These are phyloP conservation scores for Betula pendula DNA, from an alignment of 306 rosid genomes.

Conservation along the genomic window DNA sequence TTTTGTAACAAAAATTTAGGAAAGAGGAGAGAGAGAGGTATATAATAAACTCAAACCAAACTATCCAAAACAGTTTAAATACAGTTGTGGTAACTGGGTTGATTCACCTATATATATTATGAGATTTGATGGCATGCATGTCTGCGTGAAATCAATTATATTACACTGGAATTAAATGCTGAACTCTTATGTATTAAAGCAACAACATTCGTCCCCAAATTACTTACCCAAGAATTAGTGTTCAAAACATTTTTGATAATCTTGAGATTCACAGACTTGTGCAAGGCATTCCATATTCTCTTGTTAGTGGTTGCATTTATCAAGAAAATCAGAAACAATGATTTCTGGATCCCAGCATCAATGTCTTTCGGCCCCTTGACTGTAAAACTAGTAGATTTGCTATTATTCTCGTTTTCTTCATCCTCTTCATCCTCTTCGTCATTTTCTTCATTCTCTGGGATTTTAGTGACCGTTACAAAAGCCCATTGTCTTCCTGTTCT, in stretches of 20 bases:
- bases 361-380: conserved; percentile 37
- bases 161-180: not conserved
- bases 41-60: too few relatives aligned
- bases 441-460: conserved; percentile 28
- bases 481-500: conserved; percentile 55
- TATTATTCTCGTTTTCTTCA: not conserved
- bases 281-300: conserved; percentile 62
- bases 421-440: not conserved
- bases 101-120: too few relatives aligned
- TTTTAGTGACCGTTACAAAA: conserved; percentile 39
- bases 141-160: too few relatives aligned
- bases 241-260: conserved; percentile 41
- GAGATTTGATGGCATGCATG: not conserved
- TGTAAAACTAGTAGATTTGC: conserved; percentile 41
- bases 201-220: too few relatives aligned
- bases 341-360: conserved; percentile 21
- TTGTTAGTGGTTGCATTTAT: conserved; percentile 44
- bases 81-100: too few relatives aligned
- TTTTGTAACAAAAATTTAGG: too few relatives aligned
- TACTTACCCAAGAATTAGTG: conserved; percentile 45
- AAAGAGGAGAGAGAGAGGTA: too few relatives aligned
- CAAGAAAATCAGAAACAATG: conserved; percentile 48
- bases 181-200: too few relatives aligned
- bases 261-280: conserved; percentile 34
- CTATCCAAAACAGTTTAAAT: too few relatives aligned